Percentiles rank a stretch among this genome's conserved stretches.
Evolutionary conservation across 2,329 filamentous ascomycete species (phyloP).

Genomic region (Botrytis deweyae): DNA sequence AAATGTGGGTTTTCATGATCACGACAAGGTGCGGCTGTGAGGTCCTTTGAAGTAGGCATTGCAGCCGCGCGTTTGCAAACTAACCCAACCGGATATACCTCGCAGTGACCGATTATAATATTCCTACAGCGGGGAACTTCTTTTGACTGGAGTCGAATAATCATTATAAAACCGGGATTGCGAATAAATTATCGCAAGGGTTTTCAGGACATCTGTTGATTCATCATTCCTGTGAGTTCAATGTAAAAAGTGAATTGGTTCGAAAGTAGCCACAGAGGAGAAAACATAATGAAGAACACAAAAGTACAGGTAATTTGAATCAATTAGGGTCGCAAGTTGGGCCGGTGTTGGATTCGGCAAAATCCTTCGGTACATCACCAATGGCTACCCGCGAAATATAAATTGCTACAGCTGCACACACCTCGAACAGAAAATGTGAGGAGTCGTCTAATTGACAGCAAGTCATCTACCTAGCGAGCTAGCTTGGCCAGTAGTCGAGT

Average conservation of each 20-base stretch:
- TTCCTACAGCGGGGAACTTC: background rate
- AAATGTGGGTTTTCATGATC: background rate
- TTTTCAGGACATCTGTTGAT: background rate
- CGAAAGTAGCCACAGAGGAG: background rate
- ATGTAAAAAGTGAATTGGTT: background rate
- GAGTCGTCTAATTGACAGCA: background rate
- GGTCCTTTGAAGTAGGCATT: background rate
- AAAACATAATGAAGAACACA: background rate
- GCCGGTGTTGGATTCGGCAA: background rate
- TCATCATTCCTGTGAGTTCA: background rate
- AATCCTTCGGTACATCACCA: background rate
- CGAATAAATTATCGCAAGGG: background rate
- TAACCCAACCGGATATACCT: background rate
- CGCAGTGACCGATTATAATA: background rate
- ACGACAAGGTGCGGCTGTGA: constrained; percentile 4
- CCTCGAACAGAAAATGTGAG: background rate
- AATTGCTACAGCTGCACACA: background rate
- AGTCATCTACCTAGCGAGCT: background rate
- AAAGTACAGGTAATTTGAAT: background rate
- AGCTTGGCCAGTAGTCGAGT: background rate
- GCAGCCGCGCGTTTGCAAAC: constrained; percentile 8
- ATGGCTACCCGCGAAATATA: background rate
- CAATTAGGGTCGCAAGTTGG: background rate
- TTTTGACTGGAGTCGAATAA: background rate
- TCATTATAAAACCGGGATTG: background rate